phyloP scores from a whole-genome alignment of 2,329 filamentous ascomycete species.

The Neodidymelliopsis sp. region DNA sequence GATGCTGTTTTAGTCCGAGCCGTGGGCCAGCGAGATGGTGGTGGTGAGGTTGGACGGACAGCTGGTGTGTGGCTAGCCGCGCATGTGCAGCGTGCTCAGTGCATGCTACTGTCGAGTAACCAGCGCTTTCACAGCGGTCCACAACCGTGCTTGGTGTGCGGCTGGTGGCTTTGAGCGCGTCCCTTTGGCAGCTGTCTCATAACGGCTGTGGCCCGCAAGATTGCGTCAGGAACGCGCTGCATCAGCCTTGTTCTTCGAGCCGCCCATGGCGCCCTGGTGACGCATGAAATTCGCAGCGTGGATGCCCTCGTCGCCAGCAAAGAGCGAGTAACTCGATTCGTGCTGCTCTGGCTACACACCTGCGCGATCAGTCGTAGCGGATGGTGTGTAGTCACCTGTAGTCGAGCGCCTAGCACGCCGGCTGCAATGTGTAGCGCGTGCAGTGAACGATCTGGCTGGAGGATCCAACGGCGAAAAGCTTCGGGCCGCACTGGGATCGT shows the following conservation, averaged over 20 bases:
- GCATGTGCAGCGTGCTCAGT: slow-evolving; percentile 31
- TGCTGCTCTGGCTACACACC: slow-evolving; percentile 42
- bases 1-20: slow-evolving; percentile 38
- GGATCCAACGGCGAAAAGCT: slow-evolving; percentile 47
- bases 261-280: slow-evolving; percentile 44
- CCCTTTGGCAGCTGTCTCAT: slow-evolving; percentile 44
- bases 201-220: slow-evolving; percentile 48
- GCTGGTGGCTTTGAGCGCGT: slow-evolving; percentile 35
- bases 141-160: slow-evolving; percentile 33
- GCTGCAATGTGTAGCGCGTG: slow-evolving; percentile 31
- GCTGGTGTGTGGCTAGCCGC: slow-evolving; percentile 25
- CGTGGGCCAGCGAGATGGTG: slow-evolving; percentile 27
- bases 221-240: slow-evolving; percentile 53
- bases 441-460: slow-evolving; percentile 46
- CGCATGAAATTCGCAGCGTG: slow-evolving; percentile 42
- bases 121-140: slow-evolving; percentile 21
- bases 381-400: slow-evolving; percentile 8
- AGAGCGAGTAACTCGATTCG: slow-evolving; percentile 33
- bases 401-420: slow-evolving; percentile 39
- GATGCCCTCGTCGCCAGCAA: slow-evolving; percentile 30
- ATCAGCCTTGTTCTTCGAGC: slow-evolving; percentile 51
- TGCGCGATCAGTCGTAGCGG: slow-evolving; percentile 46
- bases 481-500: slow-evolving; percentile 49
- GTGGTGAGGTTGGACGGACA: slow-evolving; percentile 32
- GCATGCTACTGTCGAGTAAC: slow-evolving; percentile 43